Evolutionary conservation across 2,329 filamentous ascomycete genomes (phyloP).

Genomic region (Teratosphaeria destructans): DNA sequence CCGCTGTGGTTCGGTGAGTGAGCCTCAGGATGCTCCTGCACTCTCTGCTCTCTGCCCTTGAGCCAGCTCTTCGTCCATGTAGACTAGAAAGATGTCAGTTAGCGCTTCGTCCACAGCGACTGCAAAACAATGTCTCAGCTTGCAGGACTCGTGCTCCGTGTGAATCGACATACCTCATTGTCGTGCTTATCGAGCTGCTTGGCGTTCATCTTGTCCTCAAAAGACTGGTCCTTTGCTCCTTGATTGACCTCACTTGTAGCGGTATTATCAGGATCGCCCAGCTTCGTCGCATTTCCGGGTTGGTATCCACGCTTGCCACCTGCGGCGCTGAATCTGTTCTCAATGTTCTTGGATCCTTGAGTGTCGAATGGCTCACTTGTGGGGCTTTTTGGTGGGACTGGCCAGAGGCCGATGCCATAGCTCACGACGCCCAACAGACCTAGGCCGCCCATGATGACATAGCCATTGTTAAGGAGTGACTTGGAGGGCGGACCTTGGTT

Average conservation of each 20-base stretch:
- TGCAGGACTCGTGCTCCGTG: not conserved
- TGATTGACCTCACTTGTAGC: not conserved
- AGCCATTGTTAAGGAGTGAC: not conserved
- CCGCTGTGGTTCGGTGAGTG: not conserved
- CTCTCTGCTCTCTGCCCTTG: not conserved
- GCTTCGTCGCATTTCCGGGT: not conserved
- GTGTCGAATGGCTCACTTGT: not conserved
- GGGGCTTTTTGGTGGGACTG: not conserved
- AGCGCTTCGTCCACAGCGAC: not conserved
- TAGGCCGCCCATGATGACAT: not conserved
- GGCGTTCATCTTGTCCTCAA: not conserved
- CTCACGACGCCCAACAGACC: not conserved
- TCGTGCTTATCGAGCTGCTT: not conserved
- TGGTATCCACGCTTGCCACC: not conserved
- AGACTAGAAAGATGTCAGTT: not conserved
- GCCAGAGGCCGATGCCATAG: not conserved
- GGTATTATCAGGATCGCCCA: not conserved
- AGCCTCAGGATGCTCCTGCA: not conserved
- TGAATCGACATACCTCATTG: not conserved
- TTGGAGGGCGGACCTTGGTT: not conserved
- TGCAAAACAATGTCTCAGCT: not conserved
- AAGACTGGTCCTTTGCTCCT: not conserved
- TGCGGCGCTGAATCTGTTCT: not conserved
- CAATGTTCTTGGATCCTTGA: not conserved
- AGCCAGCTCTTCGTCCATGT: not conserved